Base-by-base conservation (phyloP, 192 early-diverging fungal species). In the Funneliformis geosporum region DNA sequence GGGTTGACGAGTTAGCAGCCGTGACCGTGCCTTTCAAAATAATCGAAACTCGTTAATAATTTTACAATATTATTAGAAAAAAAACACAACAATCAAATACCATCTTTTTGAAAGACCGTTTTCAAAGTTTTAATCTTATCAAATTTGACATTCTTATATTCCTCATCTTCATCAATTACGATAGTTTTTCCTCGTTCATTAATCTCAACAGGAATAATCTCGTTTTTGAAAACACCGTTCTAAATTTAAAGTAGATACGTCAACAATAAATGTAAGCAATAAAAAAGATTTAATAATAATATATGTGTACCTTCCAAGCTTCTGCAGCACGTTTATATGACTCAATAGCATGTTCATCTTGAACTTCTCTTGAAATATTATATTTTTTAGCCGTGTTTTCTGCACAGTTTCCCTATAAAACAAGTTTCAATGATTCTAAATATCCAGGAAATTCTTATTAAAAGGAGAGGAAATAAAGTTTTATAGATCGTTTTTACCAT, bases 61-160 rank as follows among this genome's bases (percentile, higher is more conserved):
- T n/a, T n/a, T n/a, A n/a, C n/a, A n/a, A n/a, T n/a, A n/a, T n/a
- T n/a, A n/a, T n/a, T n/a, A n/a, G n/a, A n/a, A n/a, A 28, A n/a
- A 28, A 33, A 28, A 33, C 28, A 28, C 14, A 3, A 10, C 1
- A n/a, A 47, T 6, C 8, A 46, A 14, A 72, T 72, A 38, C 46
- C 25, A 74, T 92, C 89, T 86, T 96, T 97, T 79, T 93, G 90
- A 87, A 99, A 99, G 10, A 91, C 95, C 23, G 91, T 84, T 62
- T 88, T 90, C 75, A 98, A 83, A 18, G 75, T n/a, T 0, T 93
- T 82, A 60, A 96, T 85, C 87, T 97, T 99, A 80, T 94, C 96
- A 83, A 95, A 95, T 75, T 95, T 93, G 82, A 98, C 93, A 80
- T 94, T 95, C 83, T 93, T 95, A 88, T 92, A 98, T 85, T 98